Conservation (phyloP, 2,329 filamentous ascomycete species). For the Aspergillus vadensis region DNA sequence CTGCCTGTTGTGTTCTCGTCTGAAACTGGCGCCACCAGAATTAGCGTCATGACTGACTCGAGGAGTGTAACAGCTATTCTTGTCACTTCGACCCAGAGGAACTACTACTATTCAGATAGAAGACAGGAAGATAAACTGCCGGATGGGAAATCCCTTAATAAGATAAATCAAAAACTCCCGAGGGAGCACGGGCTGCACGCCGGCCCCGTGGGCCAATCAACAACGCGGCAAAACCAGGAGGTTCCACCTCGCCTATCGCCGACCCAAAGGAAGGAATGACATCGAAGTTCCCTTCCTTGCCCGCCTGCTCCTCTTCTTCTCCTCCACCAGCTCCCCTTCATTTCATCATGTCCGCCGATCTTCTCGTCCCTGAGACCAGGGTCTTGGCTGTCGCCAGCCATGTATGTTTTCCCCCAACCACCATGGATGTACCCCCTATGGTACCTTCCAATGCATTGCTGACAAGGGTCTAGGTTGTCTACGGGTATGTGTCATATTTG, state of each 20-base stretch:
- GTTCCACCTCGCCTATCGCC: slow-evolving; percentile 10
- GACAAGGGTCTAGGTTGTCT: slow-evolving; percentile 33
- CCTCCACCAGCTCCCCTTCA: slow-evolving; percentile 10
- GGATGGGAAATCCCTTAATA: neutral
- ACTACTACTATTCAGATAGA: neutral
- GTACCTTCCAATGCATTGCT: slow-evolving; percentile 1
- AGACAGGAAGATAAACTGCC: neutral
- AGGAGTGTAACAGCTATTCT: neutral
- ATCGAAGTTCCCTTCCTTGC: slow-evolving; percentile 2
- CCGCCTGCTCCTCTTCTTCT: neutral
- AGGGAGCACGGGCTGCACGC: slow-evolving; percentile 4
- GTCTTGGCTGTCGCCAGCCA: slow-evolving; percentile 92
- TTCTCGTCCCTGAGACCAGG: slow-evolving; percentile 60
- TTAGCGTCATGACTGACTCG: neutral
- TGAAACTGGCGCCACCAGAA: neutral
- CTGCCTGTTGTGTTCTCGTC: neutral
- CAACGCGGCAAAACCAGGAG: neutral
- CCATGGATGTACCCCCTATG: neutral
- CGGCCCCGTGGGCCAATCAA: slow-evolving; percentile 5
- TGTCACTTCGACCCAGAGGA: neutral
- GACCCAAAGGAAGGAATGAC: neutral
- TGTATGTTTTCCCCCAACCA: slow-evolving; percentile 57
- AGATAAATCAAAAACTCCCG: neutral
- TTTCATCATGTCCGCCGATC: slow-evolving; percentile 37
- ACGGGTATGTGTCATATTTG: slow-evolving; percentile 31